These are phyloP conservation scores for Diatrype stigma DNA, from an alignment of 2,329 filamentous ascomycete species.

Conservation along the genomic window DNA sequence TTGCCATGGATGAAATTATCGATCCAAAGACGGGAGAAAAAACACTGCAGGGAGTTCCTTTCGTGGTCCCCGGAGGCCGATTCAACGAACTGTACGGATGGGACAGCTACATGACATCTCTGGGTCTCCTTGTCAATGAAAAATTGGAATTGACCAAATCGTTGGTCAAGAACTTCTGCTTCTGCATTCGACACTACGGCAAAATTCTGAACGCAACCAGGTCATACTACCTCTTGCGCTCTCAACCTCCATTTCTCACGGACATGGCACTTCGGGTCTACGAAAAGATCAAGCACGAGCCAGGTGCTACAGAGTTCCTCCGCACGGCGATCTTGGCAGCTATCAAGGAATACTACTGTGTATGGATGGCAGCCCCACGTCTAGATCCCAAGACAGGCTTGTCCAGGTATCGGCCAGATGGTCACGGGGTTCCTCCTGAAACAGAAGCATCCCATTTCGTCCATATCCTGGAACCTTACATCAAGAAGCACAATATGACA, in stretches of 20 bases:
- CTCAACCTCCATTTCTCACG: conserved; percentile 93
- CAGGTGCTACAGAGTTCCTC: conserved; percentile 76
- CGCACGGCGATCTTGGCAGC: conserved; percentile 77
- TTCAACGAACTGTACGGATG: conserved; percentile 99
- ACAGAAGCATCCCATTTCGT: conserved; percentile 85
- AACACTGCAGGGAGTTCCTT: conserved; percentile 76
- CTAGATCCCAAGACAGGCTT: conserved; percentile 74
- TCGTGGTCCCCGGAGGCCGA: conserved; percentile 93
- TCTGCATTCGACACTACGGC: conserved; percentile 96
- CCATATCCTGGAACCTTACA: conserved; percentile 77
- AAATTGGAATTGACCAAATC: conserved; percentile 82
- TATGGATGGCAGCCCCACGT: conserved; percentile 78
- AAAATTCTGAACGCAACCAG: conserved; percentile 97
- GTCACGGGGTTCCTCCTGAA: conserved; percentile 83
- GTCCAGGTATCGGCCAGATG: conserved; percentile 80
- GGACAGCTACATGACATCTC: conserved; percentile 98
- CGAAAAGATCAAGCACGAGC: conserved; percentile 85
- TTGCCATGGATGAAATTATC: conserved; percentile 76
- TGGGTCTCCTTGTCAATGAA: conserved; percentile 83
- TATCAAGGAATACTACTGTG: conserved; percentile 92
- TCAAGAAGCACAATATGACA: conserved; percentile 75
- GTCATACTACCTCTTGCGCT: conserved; percentile 90
- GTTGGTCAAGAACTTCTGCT: conserved; percentile 96
- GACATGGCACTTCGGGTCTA: conserved; percentile 96
- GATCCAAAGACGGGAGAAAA: conserved; percentile 66